phyloP scores from a whole-genome alignment of 192 early-diverging fungal genomes.

The Rhizophagus prolifer region DNA sequence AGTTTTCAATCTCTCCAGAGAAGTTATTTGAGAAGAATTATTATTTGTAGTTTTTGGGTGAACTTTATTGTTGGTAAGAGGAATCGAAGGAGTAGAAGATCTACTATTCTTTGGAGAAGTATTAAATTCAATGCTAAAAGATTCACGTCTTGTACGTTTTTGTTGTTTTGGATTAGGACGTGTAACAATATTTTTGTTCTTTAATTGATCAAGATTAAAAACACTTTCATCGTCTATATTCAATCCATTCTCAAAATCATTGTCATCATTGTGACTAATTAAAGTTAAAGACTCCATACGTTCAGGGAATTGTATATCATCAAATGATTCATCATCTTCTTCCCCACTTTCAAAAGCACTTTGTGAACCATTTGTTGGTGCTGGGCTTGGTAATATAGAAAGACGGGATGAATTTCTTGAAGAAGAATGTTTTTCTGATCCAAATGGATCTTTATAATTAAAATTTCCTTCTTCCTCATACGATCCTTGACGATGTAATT shows the following conservation, averaged over 20 bases:
- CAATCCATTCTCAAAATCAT: neutral
- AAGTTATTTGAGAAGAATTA: neutral
- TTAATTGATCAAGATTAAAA: neutral
- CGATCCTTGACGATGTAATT: neutral
- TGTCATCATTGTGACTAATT: neutral
- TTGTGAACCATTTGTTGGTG: neutral
- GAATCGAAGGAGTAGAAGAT: neutral
- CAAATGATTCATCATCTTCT: conserved; percentile 4
- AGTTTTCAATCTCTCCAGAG: neutral
- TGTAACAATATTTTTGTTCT: neutral
- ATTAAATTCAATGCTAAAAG: neutral
- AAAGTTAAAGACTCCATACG: neutral
- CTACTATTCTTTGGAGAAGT: neutral
- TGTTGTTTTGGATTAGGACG: neutral
- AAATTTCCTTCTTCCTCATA: neutral
- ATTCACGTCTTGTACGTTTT: neutral
- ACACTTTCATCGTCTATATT: neutral
- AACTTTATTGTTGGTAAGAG: neutral
- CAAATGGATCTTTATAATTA: neutral
- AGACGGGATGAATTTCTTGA: neutral
- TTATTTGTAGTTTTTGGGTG: neutral
- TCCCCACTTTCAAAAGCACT: neutral
- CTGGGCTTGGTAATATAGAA: neutral
- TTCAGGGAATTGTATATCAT: conserved; percentile 1
- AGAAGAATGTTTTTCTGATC: neutral